phyloP scores from a whole-genome alignment of 495 filamentous ascomycete species.

The Aspergillus baeticus region DNA sequence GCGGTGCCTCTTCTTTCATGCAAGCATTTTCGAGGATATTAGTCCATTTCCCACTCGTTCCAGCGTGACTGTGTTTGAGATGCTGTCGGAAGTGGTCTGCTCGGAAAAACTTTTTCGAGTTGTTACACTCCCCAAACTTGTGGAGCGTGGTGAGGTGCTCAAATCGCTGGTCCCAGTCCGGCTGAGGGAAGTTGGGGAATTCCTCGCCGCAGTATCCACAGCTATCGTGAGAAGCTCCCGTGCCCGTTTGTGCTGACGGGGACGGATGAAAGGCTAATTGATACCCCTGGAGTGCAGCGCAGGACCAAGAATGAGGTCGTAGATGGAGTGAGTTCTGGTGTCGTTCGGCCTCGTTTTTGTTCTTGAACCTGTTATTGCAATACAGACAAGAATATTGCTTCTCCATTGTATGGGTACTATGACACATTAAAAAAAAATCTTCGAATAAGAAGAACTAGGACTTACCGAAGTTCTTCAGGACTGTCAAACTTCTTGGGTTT shows the following conservation, averaged over 20 bases:
- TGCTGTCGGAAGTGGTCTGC: conserved; percentile 98
- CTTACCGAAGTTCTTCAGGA: conserved; percentile 81
- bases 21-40: conserved; percentile 96
- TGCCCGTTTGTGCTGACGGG: conserved; percentile 34
- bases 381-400: conserved; percentile 94
- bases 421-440: neutral
- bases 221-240: conserved; percentile 59
- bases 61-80: conserved; percentile 95
- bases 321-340: conserved; percentile 97
- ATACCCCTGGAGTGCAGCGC: conserved; percentile 74
- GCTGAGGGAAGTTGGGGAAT: conserved; percentile 68
- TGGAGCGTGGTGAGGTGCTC: conserved; percentile 86
- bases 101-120: conserved; percentile 96
- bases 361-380: conserved; percentile 96
- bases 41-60: conserved; percentile 97
- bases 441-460: conserved; percentile 10
- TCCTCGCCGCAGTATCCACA: conserved; percentile 97
- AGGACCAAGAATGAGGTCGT: conserved; percentile 96
- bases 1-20: conserved; percentile 83
- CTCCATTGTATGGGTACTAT: conserved; percentile 79
- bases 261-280: conserved; percentile 86
- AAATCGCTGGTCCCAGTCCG: conserved; percentile 81
- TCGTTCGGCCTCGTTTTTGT: conserved; percentile 97
- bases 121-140: conserved; percentile 98
- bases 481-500: conserved; percentile 98